A percentile compares a stretch with the other conserved stretches of the same genome.
phyloP scores from a whole-genome alignment of 306 rosid genomes.

The Ormosia emarginata region DNA sequence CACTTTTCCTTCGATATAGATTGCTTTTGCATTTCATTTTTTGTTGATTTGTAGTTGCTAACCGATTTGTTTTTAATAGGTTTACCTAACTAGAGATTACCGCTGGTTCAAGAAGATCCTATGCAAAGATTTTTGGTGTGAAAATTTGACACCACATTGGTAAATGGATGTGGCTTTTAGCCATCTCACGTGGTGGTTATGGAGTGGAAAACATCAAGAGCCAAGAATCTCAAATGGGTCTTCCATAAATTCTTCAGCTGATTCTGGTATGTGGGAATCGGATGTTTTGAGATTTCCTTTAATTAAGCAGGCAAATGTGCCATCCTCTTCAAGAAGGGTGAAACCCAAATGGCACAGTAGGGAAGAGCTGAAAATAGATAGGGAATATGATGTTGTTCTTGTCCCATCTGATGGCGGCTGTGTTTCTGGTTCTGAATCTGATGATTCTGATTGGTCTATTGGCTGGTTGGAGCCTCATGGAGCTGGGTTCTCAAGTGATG shows the following conservation, averaged over 20 bases:
- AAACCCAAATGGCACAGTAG: constrained; percentile 56
- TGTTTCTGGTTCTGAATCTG: constrained; percentile 65
- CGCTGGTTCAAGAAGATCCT: not conserved
- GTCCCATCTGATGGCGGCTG: constrained; percentile 68
- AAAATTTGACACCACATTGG: not conserved
- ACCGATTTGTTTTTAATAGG: constrained; percentile 14
- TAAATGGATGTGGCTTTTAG: constrained; percentile 62
- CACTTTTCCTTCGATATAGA: not conserved
- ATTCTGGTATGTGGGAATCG: constrained; percentile 43
- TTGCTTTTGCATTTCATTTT: not conserved
- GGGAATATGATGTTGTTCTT: constrained; percentile 68
- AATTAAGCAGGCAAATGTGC: constrained; percentile 33
- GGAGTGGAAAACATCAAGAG: constrained; percentile 59
- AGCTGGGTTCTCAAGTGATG: constrained; percentile 53
- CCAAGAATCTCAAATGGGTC: constrained; percentile 46
- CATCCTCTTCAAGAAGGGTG: constrained; percentile 61
- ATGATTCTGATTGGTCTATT: constrained; percentile 84
- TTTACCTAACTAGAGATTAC: not conserved
- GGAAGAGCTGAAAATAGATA: constrained; percentile 56
- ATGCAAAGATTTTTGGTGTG: not conserved
- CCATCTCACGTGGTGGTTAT: constrained; percentile 59
- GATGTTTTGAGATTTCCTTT: constrained; percentile 53
- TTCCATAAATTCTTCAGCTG: constrained; percentile 40
- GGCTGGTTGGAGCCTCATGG: constrained; percentile 95
- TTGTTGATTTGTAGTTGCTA: constrained; percentile 10